phyloP scores from a whole-genome alignment of 2,329 filamentous ascomycete species.

The Teratosphaeria zuluensis region DNA sequence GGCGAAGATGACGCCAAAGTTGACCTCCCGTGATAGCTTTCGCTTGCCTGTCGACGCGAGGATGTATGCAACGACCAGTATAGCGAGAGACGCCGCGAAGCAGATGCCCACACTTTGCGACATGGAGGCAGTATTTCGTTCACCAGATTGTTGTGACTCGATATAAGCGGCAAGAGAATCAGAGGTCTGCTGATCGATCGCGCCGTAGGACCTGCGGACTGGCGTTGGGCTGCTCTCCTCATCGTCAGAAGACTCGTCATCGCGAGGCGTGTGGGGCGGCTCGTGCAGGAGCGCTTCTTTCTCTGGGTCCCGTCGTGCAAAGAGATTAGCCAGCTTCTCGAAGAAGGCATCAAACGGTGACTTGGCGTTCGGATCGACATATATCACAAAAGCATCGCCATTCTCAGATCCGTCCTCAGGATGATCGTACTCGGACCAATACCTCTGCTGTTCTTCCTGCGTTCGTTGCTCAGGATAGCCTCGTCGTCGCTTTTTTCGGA shows the following conservation, averaged over 20 bases:
- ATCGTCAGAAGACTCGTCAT: conserved; percentile 23
- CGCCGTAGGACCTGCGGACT: conserved; percentile 3
- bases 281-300: conserved; percentile 8
- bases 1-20: conserved; percentile 61
- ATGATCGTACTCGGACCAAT: conserved; percentile 84
- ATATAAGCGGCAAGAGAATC: neutral
- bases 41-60: conserved; percentile 60
- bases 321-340: conserved; percentile 35
- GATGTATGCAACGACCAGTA: conserved; percentile 55
- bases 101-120: conserved; percentile 38
- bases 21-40: conserved; percentile 60
- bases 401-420: conserved; percentile 55
- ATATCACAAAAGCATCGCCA: conserved; percentile 57
- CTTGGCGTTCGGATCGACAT: conserved; percentile 59
- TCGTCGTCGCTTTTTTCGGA: conserved; percentile 32
- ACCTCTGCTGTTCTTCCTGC: conserved; percentile 31
- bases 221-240: conserved; percentile 13
- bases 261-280: neutral
- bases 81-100: conserved; percentile 49
- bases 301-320: conserved; percentile 19
- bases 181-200: neutral
- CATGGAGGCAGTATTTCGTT: neutral
- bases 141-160: neutral
- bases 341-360: conserved; percentile 58
- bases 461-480: neutral